These are phyloP conservation scores for Nitzschia palea DNA, from an alignment of 108 stramenopile species.

Conservation along the genomic window DNA sequence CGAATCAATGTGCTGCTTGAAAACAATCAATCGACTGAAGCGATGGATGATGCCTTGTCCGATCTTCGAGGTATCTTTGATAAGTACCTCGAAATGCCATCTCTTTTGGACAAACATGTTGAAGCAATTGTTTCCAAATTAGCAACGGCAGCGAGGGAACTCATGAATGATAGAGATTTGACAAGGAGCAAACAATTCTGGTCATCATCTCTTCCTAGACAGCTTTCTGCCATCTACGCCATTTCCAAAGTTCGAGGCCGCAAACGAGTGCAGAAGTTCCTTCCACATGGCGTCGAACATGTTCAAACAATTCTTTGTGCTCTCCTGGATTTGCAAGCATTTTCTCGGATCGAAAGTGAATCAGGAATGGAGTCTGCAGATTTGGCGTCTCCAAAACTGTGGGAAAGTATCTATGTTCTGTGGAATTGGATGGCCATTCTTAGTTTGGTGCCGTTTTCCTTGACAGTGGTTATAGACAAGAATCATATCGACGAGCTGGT, in stretches of 20 bases:
- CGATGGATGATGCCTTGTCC: constrained; percentile 40
- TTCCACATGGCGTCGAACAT: constrained; percentile 91
- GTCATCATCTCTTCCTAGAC: constrained; percentile 14
- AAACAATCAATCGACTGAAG: background rate
- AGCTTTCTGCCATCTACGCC: constrained; percentile 82
- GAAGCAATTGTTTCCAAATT: constrained; percentile 65
- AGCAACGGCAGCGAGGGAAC: constrained; percentile 1
- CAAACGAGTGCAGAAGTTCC: constrained; percentile 82
- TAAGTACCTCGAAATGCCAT: constrained; percentile 94
- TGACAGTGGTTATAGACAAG: constrained; percentile 74
- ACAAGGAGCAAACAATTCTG: constrained; percentile 15
- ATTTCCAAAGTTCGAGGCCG: constrained; percentile 87
- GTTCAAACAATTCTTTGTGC: constrained; percentile 85
- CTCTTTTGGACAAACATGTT: constrained; percentile 82
- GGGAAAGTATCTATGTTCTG: constrained; percentile 94
- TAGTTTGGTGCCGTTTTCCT: constrained; percentile 94
- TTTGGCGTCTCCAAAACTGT: constrained; percentile 41
- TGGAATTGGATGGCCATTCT: constrained; percentile 96
- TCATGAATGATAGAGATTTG: constrained; percentile 2
- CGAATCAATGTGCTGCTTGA: constrained; percentile 17
- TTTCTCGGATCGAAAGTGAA: constrained; percentile 14
- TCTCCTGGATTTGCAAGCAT: constrained; percentile 27
- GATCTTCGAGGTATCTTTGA: constrained; percentile 70
- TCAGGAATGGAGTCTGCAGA: background rate
- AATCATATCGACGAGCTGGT: constrained; percentile 34